Evolutionary conservation across 1,284 basidiomycete species (phyloP).

Genomic region (Puccinia coronata): DNA sequence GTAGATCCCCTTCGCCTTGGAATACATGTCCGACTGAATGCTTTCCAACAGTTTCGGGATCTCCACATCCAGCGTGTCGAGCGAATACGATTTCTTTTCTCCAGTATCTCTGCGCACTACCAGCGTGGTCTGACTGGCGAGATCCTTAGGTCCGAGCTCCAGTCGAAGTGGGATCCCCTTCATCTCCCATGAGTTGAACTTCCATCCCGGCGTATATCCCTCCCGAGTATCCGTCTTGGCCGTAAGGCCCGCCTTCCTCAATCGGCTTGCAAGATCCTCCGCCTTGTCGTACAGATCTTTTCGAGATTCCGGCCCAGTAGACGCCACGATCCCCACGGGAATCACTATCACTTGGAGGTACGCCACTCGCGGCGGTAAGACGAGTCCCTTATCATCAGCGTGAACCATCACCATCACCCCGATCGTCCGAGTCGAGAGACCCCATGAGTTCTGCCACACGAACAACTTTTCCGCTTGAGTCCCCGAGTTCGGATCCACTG

Average conservation of each 20-base stretch:
- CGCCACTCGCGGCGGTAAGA: conserved; percentile 93
- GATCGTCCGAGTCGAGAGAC: conserved; percentile 90
- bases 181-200: conserved; percentile 99
- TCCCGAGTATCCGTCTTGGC: conserved; percentile 90
- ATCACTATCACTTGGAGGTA: conserved; percentile 86
- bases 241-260: conserved; percentile 74
- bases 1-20: conserved; percentile 74
- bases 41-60: conserved; percentile 73
- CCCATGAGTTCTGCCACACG: conserved; percentile 99
- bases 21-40: conserved; percentile 89
- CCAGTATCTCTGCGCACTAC: conserved; percentile 86
- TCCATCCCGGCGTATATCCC: conserved; percentile 95
- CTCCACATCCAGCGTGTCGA: conserved; percentile 66
- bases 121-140: conserved; percentile 78
- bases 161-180: conserved; percentile 97
- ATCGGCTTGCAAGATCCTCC: conserved; percentile 67
- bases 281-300: conserved; percentile 75
- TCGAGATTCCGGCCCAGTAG: conserved; percentile 69
- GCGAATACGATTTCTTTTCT: conserved; percentile 65
- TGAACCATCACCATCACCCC: conserved; percentile 99
- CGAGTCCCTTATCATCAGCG: conserved; percentile 95
- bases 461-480: conserved; percentile 66
- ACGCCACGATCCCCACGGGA: conserved; percentile 86
- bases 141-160: conserved; percentile 92
- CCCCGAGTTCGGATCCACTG: conserved; percentile 65